Percentiles rank a stretch among this genome's conserved stretches.
Conservation (phyloP, 2,329 filamentous ascomycete species). For the Cladosporium sp. region DNA sequence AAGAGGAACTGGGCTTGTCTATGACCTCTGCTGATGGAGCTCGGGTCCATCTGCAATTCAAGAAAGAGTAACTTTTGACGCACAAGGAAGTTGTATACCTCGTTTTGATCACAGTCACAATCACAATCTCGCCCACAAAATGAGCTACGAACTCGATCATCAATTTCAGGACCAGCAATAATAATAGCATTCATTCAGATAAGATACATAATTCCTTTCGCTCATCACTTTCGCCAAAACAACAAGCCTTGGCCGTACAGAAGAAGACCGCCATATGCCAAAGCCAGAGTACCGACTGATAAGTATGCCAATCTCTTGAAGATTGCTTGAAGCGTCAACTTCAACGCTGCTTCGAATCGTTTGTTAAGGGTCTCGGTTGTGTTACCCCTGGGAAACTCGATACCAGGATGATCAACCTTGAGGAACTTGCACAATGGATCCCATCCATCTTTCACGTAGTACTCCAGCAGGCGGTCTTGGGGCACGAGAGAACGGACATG, state of each 20-base stretch:
- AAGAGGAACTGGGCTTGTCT: slow-evolving; percentile 13
- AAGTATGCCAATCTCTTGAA: not conserved
- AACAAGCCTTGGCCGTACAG: not conserved
- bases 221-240: not conserved
- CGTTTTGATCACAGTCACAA: too few relatives aligned
- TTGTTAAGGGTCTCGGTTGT: slow-evolving; percentile 2
- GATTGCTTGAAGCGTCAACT: slow-evolving; percentile 1
- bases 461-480: slow-evolving; percentile 12
- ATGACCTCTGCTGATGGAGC: slow-evolving; percentile 7
- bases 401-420: not conserved
- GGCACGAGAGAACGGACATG: slow-evolving; percentile 9
- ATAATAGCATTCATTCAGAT: too few relatives aligned
- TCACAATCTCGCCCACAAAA: too few relatives aligned
- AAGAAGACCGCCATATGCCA: not conserved
- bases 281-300: not conserved
- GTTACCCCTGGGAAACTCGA: slow-evolving; percentile 6
- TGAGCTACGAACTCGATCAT: too few relatives aligned
- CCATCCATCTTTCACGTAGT: slow-evolving; percentile 12
- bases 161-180: too few relatives aligned
- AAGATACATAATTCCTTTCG: not conserved
- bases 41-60: not conserved
- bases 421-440: slow-evolving; percentile 9
- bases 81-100: too few relatives aligned
- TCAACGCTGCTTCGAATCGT: slow-evolving; percentile 3
- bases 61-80: not conserved